These are phyloP conservation scores for Larix kaempferi DNA, from an alignment of 75 land plant genomes.

Conservation along the genomic window DNA sequence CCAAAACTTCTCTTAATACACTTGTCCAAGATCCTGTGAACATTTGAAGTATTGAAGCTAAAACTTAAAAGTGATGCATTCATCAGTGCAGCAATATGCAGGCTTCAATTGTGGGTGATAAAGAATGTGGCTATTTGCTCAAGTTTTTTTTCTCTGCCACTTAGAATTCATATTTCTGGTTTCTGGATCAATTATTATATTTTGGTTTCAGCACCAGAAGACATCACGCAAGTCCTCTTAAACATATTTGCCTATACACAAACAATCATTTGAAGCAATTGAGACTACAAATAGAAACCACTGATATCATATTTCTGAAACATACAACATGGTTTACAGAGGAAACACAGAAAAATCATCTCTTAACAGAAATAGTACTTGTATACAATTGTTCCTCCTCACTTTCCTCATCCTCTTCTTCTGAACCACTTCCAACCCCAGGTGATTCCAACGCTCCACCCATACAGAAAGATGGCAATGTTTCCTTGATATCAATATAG, in stretches of 20 bases:
- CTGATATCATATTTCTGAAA: too few relatives aligned
- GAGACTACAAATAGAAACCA: too few relatives aligned
- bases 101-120: neutral
- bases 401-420: conserved; percentile 53
- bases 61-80: neutral
- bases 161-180: neutral
- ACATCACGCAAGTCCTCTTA: neutral
- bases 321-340: neutral
- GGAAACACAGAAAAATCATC: neutral
- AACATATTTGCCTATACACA: neutral
- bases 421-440: conserved; percentile 29
- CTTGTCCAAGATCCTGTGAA: neutral
- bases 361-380: conserved; percentile 27
- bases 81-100: neutral
- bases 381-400: conserved; percentile 47
- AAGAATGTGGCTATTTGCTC: neutral
- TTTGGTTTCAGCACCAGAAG: neutral
- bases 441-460: conserved; percentile 65
- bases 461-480: conserved; percentile 52
- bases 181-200: neutral
- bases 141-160: neutral
- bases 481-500: conserved; percentile 35
- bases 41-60: neutral
- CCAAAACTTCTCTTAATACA: neutral
- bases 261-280: neutral